phyloP scores from a whole-genome alignment of 139 green algal genomes.

The Asterochloris sp. region DNA sequence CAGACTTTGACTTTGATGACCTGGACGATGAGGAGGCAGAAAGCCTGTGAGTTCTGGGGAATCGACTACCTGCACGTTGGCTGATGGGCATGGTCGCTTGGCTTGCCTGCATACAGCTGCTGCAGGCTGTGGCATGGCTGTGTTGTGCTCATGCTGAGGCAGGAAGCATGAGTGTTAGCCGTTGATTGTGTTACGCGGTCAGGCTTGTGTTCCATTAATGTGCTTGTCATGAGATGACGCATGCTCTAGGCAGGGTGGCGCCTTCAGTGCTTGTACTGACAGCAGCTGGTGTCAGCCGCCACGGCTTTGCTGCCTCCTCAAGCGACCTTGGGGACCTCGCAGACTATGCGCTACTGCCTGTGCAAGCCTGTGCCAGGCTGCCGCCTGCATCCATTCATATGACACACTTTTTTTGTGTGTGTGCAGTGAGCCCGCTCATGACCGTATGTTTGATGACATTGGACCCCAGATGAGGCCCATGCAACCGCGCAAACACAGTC shows the following conservation, averaged over 20 bases:
- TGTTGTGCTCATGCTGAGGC: not conserved
- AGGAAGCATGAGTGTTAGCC: not conserved
- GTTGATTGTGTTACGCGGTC: not conserved
- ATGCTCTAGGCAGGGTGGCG: not conserved
- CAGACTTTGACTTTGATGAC: constrained; percentile 32
- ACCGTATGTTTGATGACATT: too few relatives aligned
- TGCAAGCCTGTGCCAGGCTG: not conserved
- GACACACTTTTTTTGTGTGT: not conserved
- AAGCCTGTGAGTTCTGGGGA: not conserved
- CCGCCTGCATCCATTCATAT: not conserved
- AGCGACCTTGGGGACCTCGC: not conserved
- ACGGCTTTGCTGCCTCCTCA: not conserved
- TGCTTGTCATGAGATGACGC: not conserved
- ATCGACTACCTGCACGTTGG: not conserved
- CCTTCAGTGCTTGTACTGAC: not conserved
- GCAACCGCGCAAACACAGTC: too few relatives aligned
- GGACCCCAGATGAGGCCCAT: too few relatives aligned
- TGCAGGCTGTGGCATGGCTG: not conserved
- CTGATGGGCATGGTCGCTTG: not conserved
- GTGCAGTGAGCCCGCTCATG: too few relatives aligned
- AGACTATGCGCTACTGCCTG: not conserved
- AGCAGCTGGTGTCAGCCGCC: not conserved
- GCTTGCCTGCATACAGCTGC: not conserved
- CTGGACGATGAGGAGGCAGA: not conserved
- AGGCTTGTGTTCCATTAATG: too few relatives aligned